These are phyloP conservation scores for Chondrus crispus DNA, from an alignment of 23 red algal species.

Conservation along the genomic window DNA sequence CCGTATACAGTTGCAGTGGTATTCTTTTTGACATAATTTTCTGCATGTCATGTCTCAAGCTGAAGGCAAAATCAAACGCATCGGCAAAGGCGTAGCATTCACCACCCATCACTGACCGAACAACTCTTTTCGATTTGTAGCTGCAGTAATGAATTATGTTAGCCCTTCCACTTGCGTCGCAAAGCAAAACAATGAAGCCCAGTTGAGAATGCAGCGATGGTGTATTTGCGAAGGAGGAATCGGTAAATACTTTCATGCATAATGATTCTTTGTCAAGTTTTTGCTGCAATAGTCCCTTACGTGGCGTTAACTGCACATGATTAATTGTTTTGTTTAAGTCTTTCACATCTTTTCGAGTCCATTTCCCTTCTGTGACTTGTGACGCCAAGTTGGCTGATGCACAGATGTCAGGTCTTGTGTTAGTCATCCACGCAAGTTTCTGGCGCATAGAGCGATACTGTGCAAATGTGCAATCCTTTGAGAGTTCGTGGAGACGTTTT, in stretches of 20 bases:
- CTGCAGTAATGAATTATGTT: constrained; percentile 23
- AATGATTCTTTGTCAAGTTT: constrained; percentile 1
- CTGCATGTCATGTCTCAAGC: constrained; percentile 18
- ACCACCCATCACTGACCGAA: constrained; percentile 34
- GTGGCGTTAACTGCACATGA: neutral
- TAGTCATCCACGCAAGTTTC: constrained; percentile 11
- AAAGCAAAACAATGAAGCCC: constrained; percentile 18
- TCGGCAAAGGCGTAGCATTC: constrained; percentile 46
- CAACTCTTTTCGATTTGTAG: neutral
- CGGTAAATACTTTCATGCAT: constrained; percentile 24
- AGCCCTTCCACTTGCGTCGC: neutral
- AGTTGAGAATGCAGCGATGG: constrained; percentile 16
- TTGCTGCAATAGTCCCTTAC: neutral
- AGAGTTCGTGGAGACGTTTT: neutral
- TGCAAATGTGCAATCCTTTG: neutral
- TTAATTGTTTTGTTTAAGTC: constrained; percentile 4
- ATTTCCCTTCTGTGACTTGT: constrained; percentile 7
- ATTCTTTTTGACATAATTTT: neutral
- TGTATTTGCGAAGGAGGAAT: neutral
- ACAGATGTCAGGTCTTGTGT: neutral
- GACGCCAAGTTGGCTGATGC: neutral
- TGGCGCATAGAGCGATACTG: neutral
- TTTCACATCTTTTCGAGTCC: neutral
- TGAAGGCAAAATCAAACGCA: constrained; percentile 23
- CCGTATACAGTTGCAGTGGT: neutral